These are phyloP conservation scores for Leptomonas seymouri DNA, from an alignment of 208 protist genomes.

Conservation along the genomic window DNA sequence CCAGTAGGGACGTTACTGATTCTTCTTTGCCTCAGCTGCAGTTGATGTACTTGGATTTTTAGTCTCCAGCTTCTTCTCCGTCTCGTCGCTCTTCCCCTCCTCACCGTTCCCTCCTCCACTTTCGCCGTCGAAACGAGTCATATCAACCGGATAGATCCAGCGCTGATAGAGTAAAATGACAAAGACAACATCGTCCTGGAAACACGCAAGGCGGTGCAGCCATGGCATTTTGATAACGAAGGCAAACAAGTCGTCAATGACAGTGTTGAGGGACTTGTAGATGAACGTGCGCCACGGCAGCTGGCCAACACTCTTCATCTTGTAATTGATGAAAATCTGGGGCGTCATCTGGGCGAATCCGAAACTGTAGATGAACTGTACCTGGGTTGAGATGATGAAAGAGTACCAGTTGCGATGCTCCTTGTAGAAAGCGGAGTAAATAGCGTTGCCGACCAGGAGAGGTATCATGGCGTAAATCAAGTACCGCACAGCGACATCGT, in stretches of 20 bases:
- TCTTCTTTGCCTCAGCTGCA: slow-evolving; percentile 32
- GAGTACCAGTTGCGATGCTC: slow-evolving; percentile 95
- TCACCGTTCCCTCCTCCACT: slow-evolving; percentile 25
- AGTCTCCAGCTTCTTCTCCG: slow-evolving; percentile 2
- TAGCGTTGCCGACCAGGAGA: slow-evolving; percentile 91
- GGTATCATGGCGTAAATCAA: slow-evolving; percentile 94
- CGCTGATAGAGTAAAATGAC: slow-evolving; percentile 97
- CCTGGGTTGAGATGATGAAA: slow-evolving; percentile 88
- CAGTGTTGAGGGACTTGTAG: slow-evolving; percentile 98
- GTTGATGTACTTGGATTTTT: background rate
- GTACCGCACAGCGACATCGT: slow-evolving; percentile 94
- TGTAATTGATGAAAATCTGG: slow-evolving; percentile 99
- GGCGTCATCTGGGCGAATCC: slow-evolving; percentile 99
- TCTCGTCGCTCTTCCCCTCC: slow-evolving; percentile 3
- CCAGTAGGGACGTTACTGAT: slow-evolving; percentile 21
- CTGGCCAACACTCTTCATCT: slow-evolving; percentile 98
- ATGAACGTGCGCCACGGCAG: slow-evolving; percentile 98
- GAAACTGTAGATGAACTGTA: slow-evolving; percentile 93
- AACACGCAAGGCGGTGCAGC: slow-evolving; percentile 97
- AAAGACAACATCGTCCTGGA: slow-evolving; percentile 99
- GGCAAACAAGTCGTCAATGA: slow-evolving; percentile 99
- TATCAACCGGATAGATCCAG: slow-evolving; percentile 98
- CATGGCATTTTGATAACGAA: slow-evolving; percentile 99
- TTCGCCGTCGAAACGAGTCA: slow-evolving; percentile 59
- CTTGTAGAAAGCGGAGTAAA: slow-evolving; percentile 96